These are phyloP conservation scores for Sporothrix mexicana DNA, from an alignment of 2,329 filamentous ascomycete genomes.

Conservation along the genomic window DNA sequence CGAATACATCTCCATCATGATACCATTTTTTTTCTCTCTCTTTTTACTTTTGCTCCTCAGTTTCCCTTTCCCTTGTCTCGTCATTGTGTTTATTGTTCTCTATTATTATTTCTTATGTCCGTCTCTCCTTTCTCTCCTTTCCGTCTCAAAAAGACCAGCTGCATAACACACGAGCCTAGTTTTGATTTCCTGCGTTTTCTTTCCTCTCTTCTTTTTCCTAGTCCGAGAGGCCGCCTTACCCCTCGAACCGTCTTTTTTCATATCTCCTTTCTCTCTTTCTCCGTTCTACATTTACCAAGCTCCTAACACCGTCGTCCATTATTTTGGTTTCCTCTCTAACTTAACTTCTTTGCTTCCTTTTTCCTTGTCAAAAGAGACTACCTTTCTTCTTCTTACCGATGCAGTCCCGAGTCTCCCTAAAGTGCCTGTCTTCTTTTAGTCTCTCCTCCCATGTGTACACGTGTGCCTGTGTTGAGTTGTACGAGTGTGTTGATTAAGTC, in stretches of 20 bases:
- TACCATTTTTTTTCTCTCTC: constrained; percentile 38
- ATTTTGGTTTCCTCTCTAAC: not conserved
- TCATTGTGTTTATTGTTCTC: not conserved
- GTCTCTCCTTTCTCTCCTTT: not conserved
- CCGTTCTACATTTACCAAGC: not conserved
- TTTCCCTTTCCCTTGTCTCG: not conserved
- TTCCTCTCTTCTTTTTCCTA: constrained; percentile 25
- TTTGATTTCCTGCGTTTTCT: constrained; percentile 30
- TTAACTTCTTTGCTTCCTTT: constrained; percentile 1
- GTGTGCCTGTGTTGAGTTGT: not conserved
- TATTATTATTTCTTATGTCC: not conserved
- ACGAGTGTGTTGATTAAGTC: not conserved
- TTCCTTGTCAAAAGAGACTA: not conserved
- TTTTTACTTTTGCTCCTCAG: constrained; percentile 18
- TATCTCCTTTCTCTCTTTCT: not conserved
- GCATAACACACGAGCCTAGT: constrained; percentile 23
- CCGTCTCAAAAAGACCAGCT: constrained; percentile 18
- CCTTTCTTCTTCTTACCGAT: not conserved
- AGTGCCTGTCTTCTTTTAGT: not conserved
- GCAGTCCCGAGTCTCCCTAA: not conserved
- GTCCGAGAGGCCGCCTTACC: not conserved
- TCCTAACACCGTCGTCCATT: not conserved
- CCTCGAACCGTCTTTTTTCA: not conserved
- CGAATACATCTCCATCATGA: constrained; percentile 37
- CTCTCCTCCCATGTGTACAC: not conserved